Evolutionary conservation across 2,329 filamentous ascomycete species (phyloP).

Genomic region (Penicillium sp.): DNA sequence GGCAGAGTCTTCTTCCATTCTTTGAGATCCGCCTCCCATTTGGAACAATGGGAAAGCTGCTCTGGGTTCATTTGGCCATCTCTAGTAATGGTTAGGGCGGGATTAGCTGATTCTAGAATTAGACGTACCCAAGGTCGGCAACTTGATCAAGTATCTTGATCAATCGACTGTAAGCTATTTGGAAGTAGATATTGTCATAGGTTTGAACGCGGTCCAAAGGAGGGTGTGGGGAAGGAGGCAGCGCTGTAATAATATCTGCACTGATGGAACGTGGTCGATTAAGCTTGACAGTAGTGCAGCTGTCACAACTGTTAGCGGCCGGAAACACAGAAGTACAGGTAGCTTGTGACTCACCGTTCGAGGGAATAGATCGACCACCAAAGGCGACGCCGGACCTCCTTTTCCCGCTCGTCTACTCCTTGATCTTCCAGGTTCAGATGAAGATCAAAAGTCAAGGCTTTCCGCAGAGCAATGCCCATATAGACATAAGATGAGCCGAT

Average conservation of each 20-base stretch:
- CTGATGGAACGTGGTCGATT: constrained; percentile 23
- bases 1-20: constrained; percentile 40
- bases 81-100: not conserved
- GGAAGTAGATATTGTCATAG: constrained; percentile 40
- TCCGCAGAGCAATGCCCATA: constrained; percentile 55
- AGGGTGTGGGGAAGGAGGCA: constrained; percentile 16
- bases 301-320: constrained; percentile 23
- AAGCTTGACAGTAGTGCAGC: constrained; percentile 27
- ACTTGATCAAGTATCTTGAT: constrained; percentile 38
- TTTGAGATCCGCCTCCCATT: constrained; percentile 17
- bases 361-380: constrained; percentile 57
- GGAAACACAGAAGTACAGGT: constrained; percentile 28
- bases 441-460: constrained; percentile 57
- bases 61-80: constrained; percentile 17
- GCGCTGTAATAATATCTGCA: constrained; percentile 14
- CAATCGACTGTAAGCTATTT: constrained; percentile 37
- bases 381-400: constrained; percentile 52
- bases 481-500: constrained; percentile 40
- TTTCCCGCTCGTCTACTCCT: constrained; percentile 46
- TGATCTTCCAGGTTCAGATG: constrained; percentile 40
- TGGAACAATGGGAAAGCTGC: constrained; percentile 24
- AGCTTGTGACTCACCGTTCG: constrained; percentile 17
- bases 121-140: constrained; percentile 25
- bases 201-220: constrained; percentile 25
- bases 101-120: not conserved